Base-by-base conservation (phyloP, 345 rosid species). In the Eucalyptus tenuipes region DNA sequence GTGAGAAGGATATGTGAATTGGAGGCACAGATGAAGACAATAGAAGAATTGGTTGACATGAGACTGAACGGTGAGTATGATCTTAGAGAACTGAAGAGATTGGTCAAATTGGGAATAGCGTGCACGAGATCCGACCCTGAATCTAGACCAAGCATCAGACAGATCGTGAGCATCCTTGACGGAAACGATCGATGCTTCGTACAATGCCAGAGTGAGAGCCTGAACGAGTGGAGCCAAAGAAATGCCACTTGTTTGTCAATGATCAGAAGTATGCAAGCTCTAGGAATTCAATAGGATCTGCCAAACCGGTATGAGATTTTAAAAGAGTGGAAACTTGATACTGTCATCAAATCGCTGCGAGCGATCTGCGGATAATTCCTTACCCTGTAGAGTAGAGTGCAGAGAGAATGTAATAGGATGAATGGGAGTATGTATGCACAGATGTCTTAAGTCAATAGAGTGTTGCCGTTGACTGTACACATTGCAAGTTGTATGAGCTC, bases 131-230 rank as follows among this genome's bases (percentile, higher is more conserved):
- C 98, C 4, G 92, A 94, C 88, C 98, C 99, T 3, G 90, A 86
- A 90, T 53, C 91, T 66, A 94, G 99, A 88, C 99, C 99, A 47
- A 94, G 88, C 89, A 94, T 95, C 90, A 95, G 97, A 92, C 97
- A 97, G 95, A 96, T 95, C 66, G 95, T 95, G 87, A 91, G 96
- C 92, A 95, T 95, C 91, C 95, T 98, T 25, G 99, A 98, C 66
- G 99, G 99, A 20, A 94, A 95, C 17, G 97, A 95, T 90, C 91
- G 88, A 88, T 88, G 89, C 40, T 88, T 93, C n/a, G 40, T 88
- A 82, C 93, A 88, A 86, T 90, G 91, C 89, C 89, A 89, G 68
- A 91, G 55, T 40, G 99, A 98, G 90, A 91, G 95, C 84, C 91
- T 90, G 40, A 94, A 91, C 88, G 95, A 94, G 88, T 97, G 99